Base-by-base conservation (phyloP, 176 grass and related monocot genomes). In the Ananas comosus region DNA sequence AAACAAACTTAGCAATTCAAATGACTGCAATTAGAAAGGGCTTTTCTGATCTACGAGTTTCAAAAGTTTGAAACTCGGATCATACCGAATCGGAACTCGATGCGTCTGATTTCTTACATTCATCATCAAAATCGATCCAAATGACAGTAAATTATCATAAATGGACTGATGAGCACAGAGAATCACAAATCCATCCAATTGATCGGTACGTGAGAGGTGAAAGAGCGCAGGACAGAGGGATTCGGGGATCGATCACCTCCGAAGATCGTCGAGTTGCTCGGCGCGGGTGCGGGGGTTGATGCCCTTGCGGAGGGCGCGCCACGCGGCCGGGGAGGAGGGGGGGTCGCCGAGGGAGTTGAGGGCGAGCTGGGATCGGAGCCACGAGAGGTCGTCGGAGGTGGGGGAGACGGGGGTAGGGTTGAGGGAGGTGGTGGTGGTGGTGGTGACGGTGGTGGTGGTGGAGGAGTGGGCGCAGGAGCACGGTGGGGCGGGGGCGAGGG, bases 251-350 rank as follows among this genome's bases (percentile, higher is more conserved):
- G 64, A n/a, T 14, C 68, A 99, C 94, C 85, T 87, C 69, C 78
- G 78, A 49, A 99, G 83, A 78, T 99, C 90, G 66, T 88, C 51
- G 56, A 99, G 86, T 79, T 99, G 94, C 51, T 86, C 78, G 3
- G 81, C 80, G 59, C 94, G 84, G 51, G 87, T 93, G 66, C 94
- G 90, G 48, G 89, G 89, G 51, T 99, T 99, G 82, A 99, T 99
- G 72, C 90, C 94, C 79, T 99, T 99, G 67, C 94, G 90, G 64
- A 91, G 87, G 63, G 76, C 51, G 67, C 86, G 89, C 86, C 82
- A 86, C 59, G 85, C 61, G 49, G 71, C 84, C 13, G 78, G 71
- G 48, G 78, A 88, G 47, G 48, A 68, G 17, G 71, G 63, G 51
- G n/a, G 73, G 29, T 81, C 69, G 57, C 70, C 74, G 47, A 91